phyloP scores from a whole-genome alignment of 2,329 filamentous ascomycete species.

The Zymoseptoria passerinii region DNA sequence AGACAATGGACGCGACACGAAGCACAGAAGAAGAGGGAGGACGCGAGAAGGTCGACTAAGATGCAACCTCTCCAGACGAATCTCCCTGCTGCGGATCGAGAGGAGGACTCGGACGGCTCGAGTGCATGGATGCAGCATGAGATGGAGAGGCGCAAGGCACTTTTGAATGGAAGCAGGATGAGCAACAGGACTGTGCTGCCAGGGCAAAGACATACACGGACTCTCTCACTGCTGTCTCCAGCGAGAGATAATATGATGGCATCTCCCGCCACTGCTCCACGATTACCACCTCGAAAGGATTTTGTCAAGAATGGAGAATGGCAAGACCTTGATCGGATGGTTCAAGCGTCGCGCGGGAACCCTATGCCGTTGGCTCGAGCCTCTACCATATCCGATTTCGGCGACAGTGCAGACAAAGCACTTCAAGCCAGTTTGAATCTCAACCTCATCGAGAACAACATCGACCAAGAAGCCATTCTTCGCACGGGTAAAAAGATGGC shows the following conservation, averaged over 20 bases:
- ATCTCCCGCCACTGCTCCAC: slow-evolving; percentile 1
- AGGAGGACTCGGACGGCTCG: slow-evolving; percentile 33
- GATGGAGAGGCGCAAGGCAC: slow-evolving; percentile 62
- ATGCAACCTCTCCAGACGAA: slow-evolving; percentile 46
- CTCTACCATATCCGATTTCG: background rate
- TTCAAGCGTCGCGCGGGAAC: background rate
- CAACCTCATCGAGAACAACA: slow-evolving; percentile 23
- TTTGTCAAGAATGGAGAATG: slow-evolving; percentile 15
- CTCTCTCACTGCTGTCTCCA: slow-evolving; percentile 75
- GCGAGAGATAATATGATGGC: slow-evolving; percentile 19
- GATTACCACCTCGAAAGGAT: slow-evolving; percentile 20
- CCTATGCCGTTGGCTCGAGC: background rate
- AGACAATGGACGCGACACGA: slow-evolving; percentile 75
- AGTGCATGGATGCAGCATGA: slow-evolving; percentile 47
- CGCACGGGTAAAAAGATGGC: slow-evolving; percentile 67
- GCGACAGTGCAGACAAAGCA: slow-evolving; percentile 7
- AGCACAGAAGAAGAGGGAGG: slow-evolving; percentile 63
- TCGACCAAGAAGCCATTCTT: slow-evolving; percentile 45
- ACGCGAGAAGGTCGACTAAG: slow-evolving; percentile 53
- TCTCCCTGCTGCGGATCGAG: slow-evolving; percentile 23
- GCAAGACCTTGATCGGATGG: slow-evolving; percentile 5
- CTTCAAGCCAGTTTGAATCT: slow-evolving; percentile 6
- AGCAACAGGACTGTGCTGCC: slow-evolving; percentile 54
- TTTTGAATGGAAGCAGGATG: slow-evolving; percentile 45
- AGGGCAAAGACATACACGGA: slow-evolving; percentile 53